Percentiles rank a stretch among this genome's conserved stretches.
Evolutionary conservation across 1,284 basidiomycete species (phyloP).

Genomic region (Chondrostereum purpureum): DNA sequence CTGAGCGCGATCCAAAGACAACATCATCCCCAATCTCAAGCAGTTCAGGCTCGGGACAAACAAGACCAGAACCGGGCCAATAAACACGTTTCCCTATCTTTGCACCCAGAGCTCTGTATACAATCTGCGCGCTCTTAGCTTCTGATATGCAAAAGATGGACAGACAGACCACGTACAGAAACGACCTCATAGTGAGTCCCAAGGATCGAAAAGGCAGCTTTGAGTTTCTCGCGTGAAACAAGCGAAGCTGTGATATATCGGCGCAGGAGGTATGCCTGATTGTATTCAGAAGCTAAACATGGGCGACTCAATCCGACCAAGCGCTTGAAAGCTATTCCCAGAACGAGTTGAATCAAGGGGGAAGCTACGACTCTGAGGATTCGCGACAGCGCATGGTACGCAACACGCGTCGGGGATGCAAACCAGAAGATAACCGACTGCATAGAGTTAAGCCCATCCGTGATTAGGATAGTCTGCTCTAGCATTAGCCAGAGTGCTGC

Average conservation of each 20-base stretch:
- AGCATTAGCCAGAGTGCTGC: constrained; percentile 32
- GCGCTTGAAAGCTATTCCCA: constrained; percentile 9
- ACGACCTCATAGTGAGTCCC: constrained; percentile 22
- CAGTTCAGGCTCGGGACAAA: constrained; percentile 38
- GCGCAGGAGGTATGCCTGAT: constrained; percentile 19
- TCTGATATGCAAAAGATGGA: too few relatives aligned
- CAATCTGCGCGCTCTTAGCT: too few relatives aligned
- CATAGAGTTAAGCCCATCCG: constrained; percentile 23
- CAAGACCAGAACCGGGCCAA: constrained; percentile 39
- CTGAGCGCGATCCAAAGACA: constrained; percentile 38
- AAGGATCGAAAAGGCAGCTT: constrained; percentile 22
- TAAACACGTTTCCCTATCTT: constrained; percentile 40
- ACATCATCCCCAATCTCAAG: constrained; percentile 41
- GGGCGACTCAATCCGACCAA: constrained; percentile 22
- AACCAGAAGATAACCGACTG: constrained; percentile 39
- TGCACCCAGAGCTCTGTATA: constrained; percentile 39
- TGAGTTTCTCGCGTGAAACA: constrained; percentile 21
- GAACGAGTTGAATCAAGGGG: not conserved
- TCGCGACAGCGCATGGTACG: constrained; percentile 11
- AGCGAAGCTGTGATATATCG: constrained; percentile 20
- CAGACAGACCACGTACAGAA: too few relatives aligned
- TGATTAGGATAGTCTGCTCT: constrained; percentile 20
- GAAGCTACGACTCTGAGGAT: not conserved
- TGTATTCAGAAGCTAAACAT: constrained; percentile 13
- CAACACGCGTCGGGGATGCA: constrained; percentile 30